phyloP scores from a whole-genome alignment of 441 rosid species.

The Biscutella laevigata region DNA sequence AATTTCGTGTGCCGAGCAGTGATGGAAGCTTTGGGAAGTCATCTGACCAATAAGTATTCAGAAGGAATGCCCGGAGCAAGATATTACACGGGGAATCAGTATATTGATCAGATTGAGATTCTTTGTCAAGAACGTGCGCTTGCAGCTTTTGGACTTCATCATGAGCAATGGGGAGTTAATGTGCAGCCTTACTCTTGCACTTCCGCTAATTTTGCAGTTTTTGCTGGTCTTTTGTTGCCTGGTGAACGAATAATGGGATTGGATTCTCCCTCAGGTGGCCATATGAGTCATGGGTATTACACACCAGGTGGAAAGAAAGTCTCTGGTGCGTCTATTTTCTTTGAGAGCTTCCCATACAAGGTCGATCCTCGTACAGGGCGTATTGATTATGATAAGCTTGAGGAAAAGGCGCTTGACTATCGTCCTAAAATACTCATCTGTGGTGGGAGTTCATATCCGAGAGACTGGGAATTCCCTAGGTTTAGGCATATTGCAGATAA shows the following conservation, averaged over 20 bases:
- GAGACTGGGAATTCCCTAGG: conserved; percentile 57
- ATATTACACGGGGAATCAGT: conserved; percentile 51
- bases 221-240: conserved; percentile 40
- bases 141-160: conserved; percentile 37
- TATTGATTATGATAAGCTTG: conserved; percentile 54
- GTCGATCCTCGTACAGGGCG: conserved; percentile 47
- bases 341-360: conserved; percentile 56
- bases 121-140: conserved; percentile 51
- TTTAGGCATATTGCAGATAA: conserved; percentile 57
- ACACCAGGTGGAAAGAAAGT: conserved; percentile 58
- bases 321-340: conserved; percentile 54
- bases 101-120: conserved; percentile 54
- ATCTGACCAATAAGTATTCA: conserved; percentile 56
- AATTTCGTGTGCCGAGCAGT: conserved; percentile 55
- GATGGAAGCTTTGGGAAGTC: conserved; percentile 65
- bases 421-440: conserved; percentile 61
- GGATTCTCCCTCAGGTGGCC: conserved; percentile 60
- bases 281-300: conserved; percentile 57
- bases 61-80: conserved; percentile 62
- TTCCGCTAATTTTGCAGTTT: conserved; percentile 54
- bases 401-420: conserved; percentile 61
- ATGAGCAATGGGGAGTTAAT: conserved; percentile 51
- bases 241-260: conserved; percentile 66
- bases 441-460: conserved; percentile 64
- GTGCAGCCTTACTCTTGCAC: conserved; percentile 71